Evolutionary conservation across 2,329 filamentous ascomycete genomes (phyloP), one percentile per base, ranked within the genome.

Genomic region (Penicillium expansum): DNA sequence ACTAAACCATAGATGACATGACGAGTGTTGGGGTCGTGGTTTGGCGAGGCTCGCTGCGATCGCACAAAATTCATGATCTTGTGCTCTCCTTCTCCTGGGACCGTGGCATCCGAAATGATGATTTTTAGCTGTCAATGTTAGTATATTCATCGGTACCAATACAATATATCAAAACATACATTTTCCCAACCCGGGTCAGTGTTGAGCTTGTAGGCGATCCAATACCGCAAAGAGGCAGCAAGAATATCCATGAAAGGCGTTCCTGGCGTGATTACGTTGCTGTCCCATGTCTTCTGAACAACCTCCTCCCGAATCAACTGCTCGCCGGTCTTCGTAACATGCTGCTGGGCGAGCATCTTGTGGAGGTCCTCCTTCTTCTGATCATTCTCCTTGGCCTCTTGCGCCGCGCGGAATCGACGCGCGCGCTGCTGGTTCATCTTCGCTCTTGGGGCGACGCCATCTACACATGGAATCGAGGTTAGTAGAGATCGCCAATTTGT

Each of bases 391-490:
- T 91, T 87, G 16, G 94, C 94, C 73, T 99, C 94, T 73, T 93
- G 91, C 2, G 92, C 94, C 22, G 93, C 90, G 60, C 94, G 88
- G 78, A 99, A 99, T 69, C 94, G 91, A 75, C 94, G 86, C 41
- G 94, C 96, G 60, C 94, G 91, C 78, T 99, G 94, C 74, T 99
- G 95, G 74, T 99, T 99, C 94, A 99, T 99, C 78, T 99, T 99
- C 57, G 95, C 95, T 74, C 94, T 89, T 45, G 94, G 95, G 5
- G 94, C 94, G 62, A 99, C 94, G 72, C 94, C 94, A 77, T 99
- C 94, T 92, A 59, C 41, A 20, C 11, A 29, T 16, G 18, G 18
- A 42, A 51, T 14, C 16, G 18, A 45, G 4, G 22, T 49, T 37
- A 44, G 56, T 48, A 42, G 49, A 43, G 54, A 43, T 38, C 20